Conservation (phyloP, 2,329 filamentous ascomycete species). For the Colletotrichum tropicale region DNA sequence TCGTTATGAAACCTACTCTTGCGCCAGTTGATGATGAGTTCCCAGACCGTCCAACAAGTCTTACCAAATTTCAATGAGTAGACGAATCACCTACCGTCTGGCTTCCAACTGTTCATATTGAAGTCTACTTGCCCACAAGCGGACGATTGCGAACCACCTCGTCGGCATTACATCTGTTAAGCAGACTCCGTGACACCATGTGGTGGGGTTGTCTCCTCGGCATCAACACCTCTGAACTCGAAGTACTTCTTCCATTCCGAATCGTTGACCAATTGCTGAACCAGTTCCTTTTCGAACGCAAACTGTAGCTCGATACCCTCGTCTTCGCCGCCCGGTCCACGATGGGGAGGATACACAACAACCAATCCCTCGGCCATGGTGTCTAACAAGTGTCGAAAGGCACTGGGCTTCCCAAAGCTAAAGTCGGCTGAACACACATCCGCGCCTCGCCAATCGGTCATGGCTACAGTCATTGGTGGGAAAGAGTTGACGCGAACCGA, state of each 20-base stretch:
- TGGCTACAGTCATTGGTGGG: conserved; percentile 37
- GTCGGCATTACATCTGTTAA: neutral
- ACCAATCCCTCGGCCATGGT: conserved; percentile 30
- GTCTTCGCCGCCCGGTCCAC: conserved; percentile 28
- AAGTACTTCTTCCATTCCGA: conserved; percentile 39
- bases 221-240: conserved; percentile 39
- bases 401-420: conserved; percentile 37
- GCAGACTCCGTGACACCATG: neutral
- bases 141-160: fast-evolving
- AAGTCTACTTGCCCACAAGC: neutral
- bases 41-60: neutral
- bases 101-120: neutral
- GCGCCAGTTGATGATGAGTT: neutral
- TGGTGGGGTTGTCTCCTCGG: neutral
- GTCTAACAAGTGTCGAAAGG: conserved; percentile 36
- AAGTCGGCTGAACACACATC: conserved; percentile 34
- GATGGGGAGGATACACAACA: conserved; percentile 34
- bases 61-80: neutral
- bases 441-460: conserved; percentile 39
- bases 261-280: conserved; percentile 34
- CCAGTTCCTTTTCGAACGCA: conserved; percentile 36
- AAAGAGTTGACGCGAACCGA: conserved; percentile 36
- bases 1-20: neutral
- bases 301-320: conserved; percentile 40
- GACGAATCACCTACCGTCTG: neutral